Evolutionary conservation across 2,329 filamentous ascomycete genomes (phyloP), one percentile per base, ranked within the genome.

Genomic region (Beauveria sp.): DNA sequence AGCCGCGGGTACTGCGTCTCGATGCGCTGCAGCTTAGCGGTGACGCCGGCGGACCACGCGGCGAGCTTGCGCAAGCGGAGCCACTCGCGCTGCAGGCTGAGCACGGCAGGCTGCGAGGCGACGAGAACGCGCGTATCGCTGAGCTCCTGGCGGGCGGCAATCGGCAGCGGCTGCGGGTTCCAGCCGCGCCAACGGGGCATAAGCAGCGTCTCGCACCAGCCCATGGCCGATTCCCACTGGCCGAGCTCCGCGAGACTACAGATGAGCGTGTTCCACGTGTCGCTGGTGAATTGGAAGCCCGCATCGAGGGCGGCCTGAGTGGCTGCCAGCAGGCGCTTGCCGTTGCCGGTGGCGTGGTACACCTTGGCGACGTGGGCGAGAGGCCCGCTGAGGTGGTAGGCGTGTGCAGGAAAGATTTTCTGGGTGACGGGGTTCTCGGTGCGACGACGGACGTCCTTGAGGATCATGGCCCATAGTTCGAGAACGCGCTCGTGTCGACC

Each of bases 181-280:
- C 92, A 97, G 26, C 91, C 91, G 12, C 83, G 82, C 83, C 92
- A 96, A 40, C 83, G 79, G 1, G 83, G 80, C 83, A 96, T 96
- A 60, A 97, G 85, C 63, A 85, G 84, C 28, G 79, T 75, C 75
- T 97, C 93, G 70, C 90, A 93, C 56, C 87, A 75, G 24, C 76
- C 70, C 73, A 94, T 96, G 43, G 92, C 92, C 22, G 87, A 79
- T 53, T 84, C 74, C 67, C 82, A 81, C 51, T 81, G 79, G 51
- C 81, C 80, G 59, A 85, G 78, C 16, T 79, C 76, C 26, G 85
- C 84, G 30, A 97, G 83, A 55, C 80, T 74, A 67, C 88, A 84
- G 60, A 96, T 81, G 65, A 90, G 86, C 55, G 83, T 79, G 70
- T 96, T 94, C 91, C 91, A 96, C 66, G 90, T 92, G 67, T 81